Conservation (phyloP, 2,329 filamentous ascomycete species). For the Nothophaeocryptopus gaeumannii region DNA sequence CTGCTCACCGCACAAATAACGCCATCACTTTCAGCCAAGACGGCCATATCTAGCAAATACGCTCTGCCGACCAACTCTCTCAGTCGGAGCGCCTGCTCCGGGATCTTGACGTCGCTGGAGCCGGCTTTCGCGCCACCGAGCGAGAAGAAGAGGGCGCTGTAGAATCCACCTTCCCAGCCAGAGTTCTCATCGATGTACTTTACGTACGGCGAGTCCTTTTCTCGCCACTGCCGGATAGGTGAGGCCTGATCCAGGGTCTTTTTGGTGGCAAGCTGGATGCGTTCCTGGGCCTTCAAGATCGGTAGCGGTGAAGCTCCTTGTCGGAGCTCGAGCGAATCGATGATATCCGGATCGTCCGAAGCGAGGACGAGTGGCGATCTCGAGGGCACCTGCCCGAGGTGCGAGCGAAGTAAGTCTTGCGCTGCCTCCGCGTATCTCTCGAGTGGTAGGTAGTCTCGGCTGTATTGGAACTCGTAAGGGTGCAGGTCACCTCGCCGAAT, state of each 20-base stretch:
- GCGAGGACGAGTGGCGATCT: conserved; percentile 63
- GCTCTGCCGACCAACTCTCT: conserved; percentile 74
- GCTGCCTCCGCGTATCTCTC: conserved; percentile 54
- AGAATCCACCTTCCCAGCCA: conserved; percentile 89
- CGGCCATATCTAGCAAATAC: conserved; percentile 76
- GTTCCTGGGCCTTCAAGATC: conserved; percentile 63
- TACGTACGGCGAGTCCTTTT: conserved; percentile 53
- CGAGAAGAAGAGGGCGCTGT: conserved; percentile 75
- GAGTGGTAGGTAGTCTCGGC: conserved; percentile 73
- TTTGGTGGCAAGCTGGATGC: conserved; percentile 72
- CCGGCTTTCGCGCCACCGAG: conserved; percentile 49
- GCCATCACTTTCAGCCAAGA: conserved; percentile 66
- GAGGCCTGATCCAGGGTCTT: conserved; percentile 42
- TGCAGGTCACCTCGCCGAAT: conserved; percentile 77
- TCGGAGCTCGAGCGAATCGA: conserved; percentile 63
- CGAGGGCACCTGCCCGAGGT: conserved; percentile 33
- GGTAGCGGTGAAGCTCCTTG: conserved; percentile 33
- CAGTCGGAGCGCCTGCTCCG: conserved; percentile 58
- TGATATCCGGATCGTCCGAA: conserved; percentile 77
- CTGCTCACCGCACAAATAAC: conserved; percentile 76
- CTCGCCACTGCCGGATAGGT: conserved; percentile 28
- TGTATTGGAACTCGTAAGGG: conserved; percentile 77
- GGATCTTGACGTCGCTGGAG: conserved; percentile 6
- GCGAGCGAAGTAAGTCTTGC: conserved; percentile 10
- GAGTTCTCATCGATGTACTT: conserved; percentile 72